Conservation (phyloP, 306 rosid species). For the Castanea crenata region DNA sequence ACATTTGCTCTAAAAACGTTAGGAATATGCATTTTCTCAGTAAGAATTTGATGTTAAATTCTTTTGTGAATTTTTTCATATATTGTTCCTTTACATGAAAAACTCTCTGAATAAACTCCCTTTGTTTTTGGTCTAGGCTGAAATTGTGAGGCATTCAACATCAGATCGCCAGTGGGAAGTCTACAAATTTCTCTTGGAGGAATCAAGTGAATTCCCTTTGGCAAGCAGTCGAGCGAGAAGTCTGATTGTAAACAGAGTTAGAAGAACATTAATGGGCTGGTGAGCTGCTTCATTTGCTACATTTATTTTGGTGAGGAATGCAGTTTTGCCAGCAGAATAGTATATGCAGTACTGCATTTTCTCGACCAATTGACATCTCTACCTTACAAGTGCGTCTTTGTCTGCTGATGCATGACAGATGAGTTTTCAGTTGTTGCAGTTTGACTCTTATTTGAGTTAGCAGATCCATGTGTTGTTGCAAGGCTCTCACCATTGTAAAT, state of each 20-base stretch:
- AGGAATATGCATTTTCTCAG: conserved; percentile 69
- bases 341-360: not conserved
- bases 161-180: conserved; percentile 83
- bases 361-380: not conserved
- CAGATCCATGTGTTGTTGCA: not conserved
- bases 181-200: conserved; percentile 77
- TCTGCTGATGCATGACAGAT: not conserved
- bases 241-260: conserved; percentile 71
- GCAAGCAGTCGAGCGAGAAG: conserved; percentile 55
- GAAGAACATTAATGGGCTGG: conserved; percentile 86
- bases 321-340: not conserved
- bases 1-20: conserved; percentile 63
- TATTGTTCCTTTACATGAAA: not conserved
- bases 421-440: not conserved
- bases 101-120: not conserved
- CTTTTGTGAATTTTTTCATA: not conserved
- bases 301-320: not conserved
- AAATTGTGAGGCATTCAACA: conserved; percentile 73
- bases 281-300: conserved; percentile 29
- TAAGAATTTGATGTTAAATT: conserved; percentile 25
- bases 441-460: not conserved
- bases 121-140: conserved; percentile 50
- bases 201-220: conserved; percentile 56
- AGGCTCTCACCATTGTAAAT: not conserved
- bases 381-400: not conserved